Evolutionary conservation across 805 yeast genomes (phyloP).

Genomic region (Myxozyma mucilagina): DNA sequence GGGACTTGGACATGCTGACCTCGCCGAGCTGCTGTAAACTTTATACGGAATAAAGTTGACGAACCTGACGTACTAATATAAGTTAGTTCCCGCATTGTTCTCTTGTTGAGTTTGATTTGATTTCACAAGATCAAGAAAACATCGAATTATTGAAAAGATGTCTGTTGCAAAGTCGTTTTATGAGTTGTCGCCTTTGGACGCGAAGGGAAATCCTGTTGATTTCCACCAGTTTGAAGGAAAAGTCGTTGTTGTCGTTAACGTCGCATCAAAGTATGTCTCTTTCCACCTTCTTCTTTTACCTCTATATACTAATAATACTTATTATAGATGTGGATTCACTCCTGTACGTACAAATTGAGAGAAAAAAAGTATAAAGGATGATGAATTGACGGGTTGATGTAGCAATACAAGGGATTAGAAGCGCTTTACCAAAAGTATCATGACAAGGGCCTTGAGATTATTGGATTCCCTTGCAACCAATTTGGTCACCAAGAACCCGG

Average conservation of each 20-base stretch:
- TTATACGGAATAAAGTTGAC: too few relatives aligned
- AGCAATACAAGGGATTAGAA: conserved; percentile 75
- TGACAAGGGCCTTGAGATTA: conserved; percentile 60
- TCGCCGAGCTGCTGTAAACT: too few relatives aligned
- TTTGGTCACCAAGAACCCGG: conserved; percentile 81
- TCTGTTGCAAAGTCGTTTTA: conserved; percentile 48
- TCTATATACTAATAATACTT: not conserved
- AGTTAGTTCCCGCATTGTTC: not conserved
- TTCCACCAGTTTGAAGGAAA: conserved; percentile 69
- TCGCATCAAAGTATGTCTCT: conserved; percentile 73
- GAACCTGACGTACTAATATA: too few relatives aligned
- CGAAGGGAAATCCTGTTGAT: conserved; percentile 58
- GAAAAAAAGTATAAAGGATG: not conserved
- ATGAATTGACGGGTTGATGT: conserved; percentile 30
- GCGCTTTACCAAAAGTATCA: conserved; percentile 63
- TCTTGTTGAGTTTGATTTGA: not conserved
- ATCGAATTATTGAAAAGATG: not conserved
- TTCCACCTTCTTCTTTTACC: too few relatives aligned
- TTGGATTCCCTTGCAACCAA: conserved; percentile 92
- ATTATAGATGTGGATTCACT: conserved; percentile 34
- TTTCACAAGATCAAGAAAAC: not conserved
- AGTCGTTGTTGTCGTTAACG: conserved; percentile 80
- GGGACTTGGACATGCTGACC: too few relatives aligned
- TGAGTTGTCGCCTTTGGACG: conserved; percentile 64
- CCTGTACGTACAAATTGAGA: conserved; percentile 23